Conservation (phyloP, 306 rosid species). For the Cicer yamashitae region DNA sequence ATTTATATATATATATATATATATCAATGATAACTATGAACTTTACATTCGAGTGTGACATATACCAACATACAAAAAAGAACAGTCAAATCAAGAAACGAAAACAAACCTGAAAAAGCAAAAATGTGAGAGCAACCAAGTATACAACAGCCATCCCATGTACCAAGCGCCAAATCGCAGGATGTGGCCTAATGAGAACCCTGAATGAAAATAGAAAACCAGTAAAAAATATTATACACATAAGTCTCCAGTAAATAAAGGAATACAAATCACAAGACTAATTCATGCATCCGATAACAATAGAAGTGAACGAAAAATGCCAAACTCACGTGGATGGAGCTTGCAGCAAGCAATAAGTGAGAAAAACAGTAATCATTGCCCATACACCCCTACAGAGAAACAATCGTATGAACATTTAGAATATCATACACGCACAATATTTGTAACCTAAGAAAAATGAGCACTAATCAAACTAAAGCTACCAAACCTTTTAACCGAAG, state of each 20-base stretch:
- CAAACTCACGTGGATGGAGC: constrained; percentile 94
- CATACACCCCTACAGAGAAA: constrained; percentile 86
- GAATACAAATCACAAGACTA: constrained; percentile 5
- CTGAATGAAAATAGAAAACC: constrained; percentile 54
- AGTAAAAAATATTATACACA: constrained; percentile 27
- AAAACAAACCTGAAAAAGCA: constrained; percentile 90
- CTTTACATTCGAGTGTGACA: constrained; percentile 1
- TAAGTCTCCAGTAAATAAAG: constrained; percentile 12
- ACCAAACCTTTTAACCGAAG: constrained; percentile 86
- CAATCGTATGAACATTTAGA: constrained; percentile 29
- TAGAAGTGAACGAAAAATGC: constrained; percentile 29
- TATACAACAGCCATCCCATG: constrained; percentile 99
- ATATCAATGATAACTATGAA: neutral
- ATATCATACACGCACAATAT: constrained; percentile 2
- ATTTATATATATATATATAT: too few species aligned
- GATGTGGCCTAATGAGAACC: constrained; percentile 98
- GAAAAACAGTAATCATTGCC: constrained; percentile 99
- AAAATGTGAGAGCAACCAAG: constrained; percentile 91
- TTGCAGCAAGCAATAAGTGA: constrained; percentile 97
- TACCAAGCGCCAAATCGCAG: constrained; percentile 98
- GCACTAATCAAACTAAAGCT: constrained; percentile 21
- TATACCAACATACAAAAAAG: neutral
- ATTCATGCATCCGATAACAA: neutral
- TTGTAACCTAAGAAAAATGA: constrained; percentile 20
- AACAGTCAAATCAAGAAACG: constrained; percentile 17